Evolutionary conservation across 495 filamentous ascomycete species (phyloP).

Genomic region (Aspergillus hancockii): DNA sequence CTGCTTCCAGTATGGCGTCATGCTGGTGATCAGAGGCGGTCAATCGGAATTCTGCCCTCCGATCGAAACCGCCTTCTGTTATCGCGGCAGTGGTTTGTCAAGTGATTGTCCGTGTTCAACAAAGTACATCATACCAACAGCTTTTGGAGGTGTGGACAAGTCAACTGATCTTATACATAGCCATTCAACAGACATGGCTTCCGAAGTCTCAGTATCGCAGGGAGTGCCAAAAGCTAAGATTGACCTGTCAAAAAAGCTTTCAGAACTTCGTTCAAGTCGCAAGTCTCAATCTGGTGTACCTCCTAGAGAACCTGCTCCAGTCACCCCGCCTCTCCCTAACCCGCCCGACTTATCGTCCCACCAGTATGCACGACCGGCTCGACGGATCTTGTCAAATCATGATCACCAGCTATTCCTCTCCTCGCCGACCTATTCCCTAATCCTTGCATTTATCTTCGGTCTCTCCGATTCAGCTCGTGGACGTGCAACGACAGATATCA

Average conservation of each 20-base stretch:
- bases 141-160: neutral
- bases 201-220: conserved; percentile 17
- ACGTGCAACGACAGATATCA: conserved; percentile 66
- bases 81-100: neutral
- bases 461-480: conserved; percentile 83
- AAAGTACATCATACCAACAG: no score
- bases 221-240: conserved; percentile 44
- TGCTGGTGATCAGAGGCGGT: conserved; percentile 11
- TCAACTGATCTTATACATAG: conserved; percentile 2
- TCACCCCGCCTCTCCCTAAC: conserved; percentile 69
- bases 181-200: conserved; percentile 34
- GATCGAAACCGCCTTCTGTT: conserved; percentile 8
- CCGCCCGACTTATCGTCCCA: conserved; percentile 65
- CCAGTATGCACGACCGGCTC: conserved; percentile 62
- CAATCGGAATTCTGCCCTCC: conserved; percentile 9
- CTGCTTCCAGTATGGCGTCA: conserved; percentile 6
- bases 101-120: no score
- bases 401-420: conserved; percentile 82
- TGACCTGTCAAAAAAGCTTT: conserved; percentile 62
- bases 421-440: conserved; percentile 74
- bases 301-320: conserved; percentile 65
- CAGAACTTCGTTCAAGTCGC: conserved; percentile 65
- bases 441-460: conserved; percentile 81
- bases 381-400: conserved; percentile 74
- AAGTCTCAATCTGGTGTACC: conserved; percentile 48